Evolutionary conservation across 352 stramenopile genomes (phyloP), one percentile per base, ranked within the genome.

Genomic region (Halophytophthora polymorphica): DNA sequence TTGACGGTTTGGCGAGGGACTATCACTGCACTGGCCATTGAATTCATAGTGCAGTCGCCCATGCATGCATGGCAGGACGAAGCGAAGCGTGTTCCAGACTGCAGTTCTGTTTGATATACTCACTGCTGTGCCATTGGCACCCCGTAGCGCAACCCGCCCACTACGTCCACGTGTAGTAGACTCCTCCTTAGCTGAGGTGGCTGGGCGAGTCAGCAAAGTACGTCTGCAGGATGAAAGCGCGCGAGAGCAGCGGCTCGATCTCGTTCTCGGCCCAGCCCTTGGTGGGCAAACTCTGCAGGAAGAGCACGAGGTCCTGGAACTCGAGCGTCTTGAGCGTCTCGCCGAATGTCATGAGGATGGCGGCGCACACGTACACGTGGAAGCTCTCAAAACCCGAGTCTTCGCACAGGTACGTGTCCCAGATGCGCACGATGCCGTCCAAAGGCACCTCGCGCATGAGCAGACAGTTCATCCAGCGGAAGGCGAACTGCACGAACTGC

Each of bases 401-500:
- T 71, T 99, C 97, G 57, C 86, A 96, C 41, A 99, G 73, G 66
- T 99, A 99, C 3, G 97, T 99, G 80, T 99, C 98, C 97, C 97
- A 99, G 25, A 99, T 77, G 29, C 98, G 90, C 31, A 99, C 85
- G 40, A 99, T 97, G 52, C 90, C 93, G 56, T 85, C 58, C 39
- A 99, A 69, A 45, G 87, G 88, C 42, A 99, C 90, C 67, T 99
- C 98, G 31, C 98, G 82, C 70, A 99, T 91, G 34, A 99, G 80
- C 44, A 99, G 71, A 69, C 97, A 99, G 81, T 99, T 99, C 93
- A 99, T 99, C 96, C 97, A 99, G 37, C 98, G 97, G 71, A 99
- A 99, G 17, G 96, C 95, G 73, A 99, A 99, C 78, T 99, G 96
- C 43, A 99, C 94, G 66, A 99, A 99, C 66, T 98, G 86, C 58